Evolutionary conservation across 2,329 filamentous ascomycete species (phyloP).

Genomic region (Tolypocladium ovalisporum): DNA sequence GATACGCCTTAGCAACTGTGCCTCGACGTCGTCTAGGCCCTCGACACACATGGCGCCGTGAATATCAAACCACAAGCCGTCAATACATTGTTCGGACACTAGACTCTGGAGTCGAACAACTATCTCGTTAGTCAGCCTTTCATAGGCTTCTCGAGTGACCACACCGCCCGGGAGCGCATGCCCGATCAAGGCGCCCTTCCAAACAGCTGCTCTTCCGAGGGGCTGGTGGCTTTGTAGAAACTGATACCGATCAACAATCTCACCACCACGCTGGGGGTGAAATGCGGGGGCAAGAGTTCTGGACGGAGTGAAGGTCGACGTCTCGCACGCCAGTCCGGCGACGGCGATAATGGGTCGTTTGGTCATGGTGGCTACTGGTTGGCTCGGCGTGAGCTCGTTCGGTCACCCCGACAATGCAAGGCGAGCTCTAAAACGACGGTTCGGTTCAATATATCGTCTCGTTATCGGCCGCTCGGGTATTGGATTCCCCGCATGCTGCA

Average conservation of each 20-base stretch:
- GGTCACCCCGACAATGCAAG: neutral
- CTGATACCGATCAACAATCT: constrained; percentile 31
- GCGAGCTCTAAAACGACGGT: neutral
- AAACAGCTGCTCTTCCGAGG: constrained; percentile 30
- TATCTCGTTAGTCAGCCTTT: constrained; percentile 30
- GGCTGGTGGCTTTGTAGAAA: constrained; percentile 30
- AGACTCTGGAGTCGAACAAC: constrained; percentile 25
- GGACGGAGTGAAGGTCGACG: constrained; percentile 39
- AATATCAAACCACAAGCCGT: constrained; percentile 45
- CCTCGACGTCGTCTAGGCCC: constrained; percentile 34
- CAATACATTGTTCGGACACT: constrained; percentile 18
- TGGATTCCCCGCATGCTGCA: no score
- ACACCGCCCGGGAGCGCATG: constrained; percentile 39
- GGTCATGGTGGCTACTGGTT: constrained; percentile 1
- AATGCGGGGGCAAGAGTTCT: constrained; percentile 37
- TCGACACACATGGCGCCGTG: constrained; percentile 46
- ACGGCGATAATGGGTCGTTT: constrained; percentile 33
- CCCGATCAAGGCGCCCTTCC: constrained; percentile 40
- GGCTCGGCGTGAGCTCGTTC: neutral
- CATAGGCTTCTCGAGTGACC: constrained; percentile 33
- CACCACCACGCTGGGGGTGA: constrained; percentile 30
- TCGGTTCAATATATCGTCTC: neutral
- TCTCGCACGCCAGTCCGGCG: constrained; percentile 42
- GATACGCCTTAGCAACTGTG: constrained; percentile 33
- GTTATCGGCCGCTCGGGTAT: neutral